Conservation (phyloP, 2,329 filamentous ascomycete species). For the Grosmannia huntii region DNA sequence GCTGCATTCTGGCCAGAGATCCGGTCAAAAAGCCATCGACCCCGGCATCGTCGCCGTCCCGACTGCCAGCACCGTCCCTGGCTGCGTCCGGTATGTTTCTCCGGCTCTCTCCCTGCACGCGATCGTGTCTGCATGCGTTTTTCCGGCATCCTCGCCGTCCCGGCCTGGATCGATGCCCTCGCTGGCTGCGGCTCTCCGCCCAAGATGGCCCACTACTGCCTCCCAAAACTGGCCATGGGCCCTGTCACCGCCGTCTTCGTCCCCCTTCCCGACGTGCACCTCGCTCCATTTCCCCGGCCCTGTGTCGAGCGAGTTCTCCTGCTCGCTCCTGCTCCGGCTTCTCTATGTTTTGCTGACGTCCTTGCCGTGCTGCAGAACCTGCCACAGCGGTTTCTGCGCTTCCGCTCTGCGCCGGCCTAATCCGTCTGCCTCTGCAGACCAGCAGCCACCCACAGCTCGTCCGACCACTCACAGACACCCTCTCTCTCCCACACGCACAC, state of each 20-base stretch:
- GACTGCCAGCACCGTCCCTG: slow-evolving; percentile 5
- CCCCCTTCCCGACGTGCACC: background rate
- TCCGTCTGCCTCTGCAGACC: background rate
- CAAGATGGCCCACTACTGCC: background rate
- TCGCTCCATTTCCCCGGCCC: no score
- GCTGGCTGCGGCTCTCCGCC: background rate
- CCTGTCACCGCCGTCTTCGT: background rate
- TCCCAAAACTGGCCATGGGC: background rate
- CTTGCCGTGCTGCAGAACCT: no score
- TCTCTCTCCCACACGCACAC: background rate
- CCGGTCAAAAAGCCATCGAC: slow-evolving; percentile 1
- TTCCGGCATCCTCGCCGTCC: slow-evolving; percentile 1
- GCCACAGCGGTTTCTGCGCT: background rate
- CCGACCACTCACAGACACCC: background rate
- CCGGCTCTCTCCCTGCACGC: slow-evolving; percentile 5
- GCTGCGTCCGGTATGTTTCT: slow-evolving; percentile 10
- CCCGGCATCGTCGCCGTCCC: background rate
- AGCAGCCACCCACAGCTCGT: background rate
- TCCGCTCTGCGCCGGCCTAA: slow-evolving; percentile 1
- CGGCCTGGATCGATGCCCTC: background rate
- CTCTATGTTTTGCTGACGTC: background rate
- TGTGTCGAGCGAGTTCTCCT: no score
- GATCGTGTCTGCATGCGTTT: slow-evolving; percentile 7
- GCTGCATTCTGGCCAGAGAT: background rate
- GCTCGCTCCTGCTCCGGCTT: background rate